A percentile compares a stretch with the other conserved stretches of the same genome.
Conservation (phyloP, 169 alveolate genomes). For the Eimeria acervulina region DNA sequence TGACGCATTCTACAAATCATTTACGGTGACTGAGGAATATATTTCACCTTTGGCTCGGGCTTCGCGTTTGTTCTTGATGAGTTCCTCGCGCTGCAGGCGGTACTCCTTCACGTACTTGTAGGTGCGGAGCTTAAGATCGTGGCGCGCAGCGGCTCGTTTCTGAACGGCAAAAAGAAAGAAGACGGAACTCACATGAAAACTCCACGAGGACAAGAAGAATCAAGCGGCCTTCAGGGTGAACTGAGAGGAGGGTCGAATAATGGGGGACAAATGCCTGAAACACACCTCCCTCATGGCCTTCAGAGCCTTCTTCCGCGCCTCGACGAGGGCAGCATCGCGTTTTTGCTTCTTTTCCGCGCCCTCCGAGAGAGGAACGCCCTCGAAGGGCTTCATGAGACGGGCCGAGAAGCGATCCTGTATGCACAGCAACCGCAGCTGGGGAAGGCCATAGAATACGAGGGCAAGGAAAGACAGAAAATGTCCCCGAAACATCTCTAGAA, state of each 20-base stretch:
- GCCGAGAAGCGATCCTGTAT: slow-evolving; percentile 80
- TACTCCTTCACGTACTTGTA: slow-evolving; percentile 86
- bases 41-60: slow-evolving; percentile 82
- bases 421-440: background rate
- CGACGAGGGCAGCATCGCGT: slow-evolving; percentile 83
- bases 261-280: background rate
- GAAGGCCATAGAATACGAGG: background rate
- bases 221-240: background rate
- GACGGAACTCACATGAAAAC: background rate
- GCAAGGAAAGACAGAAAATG: background rate
- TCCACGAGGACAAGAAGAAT: background rate
- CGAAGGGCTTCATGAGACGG: slow-evolving; percentile 77
- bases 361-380: slow-evolving; percentile 85
- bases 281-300: slow-evolving; percentile 72
- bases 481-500: background rate
- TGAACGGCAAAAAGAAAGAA: background rate
- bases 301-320: slow-evolving; percentile 81
- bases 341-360: slow-evolving; percentile 80
- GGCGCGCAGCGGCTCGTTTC: slow-evolving; percentile 79
- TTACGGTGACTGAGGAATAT: background rate
- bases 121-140: slow-evolving; percentile 85
- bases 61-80: slow-evolving; percentile 80
- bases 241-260: background rate
- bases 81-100: slow-evolving; percentile 72
- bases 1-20: background rate